Percentiles rank a stretch among this genome's conserved stretches.
Evolutionary conservation across 192 early-diverging fungal genomes (phyloP).

Genomic region (Mortierella antarctica): DNA sequence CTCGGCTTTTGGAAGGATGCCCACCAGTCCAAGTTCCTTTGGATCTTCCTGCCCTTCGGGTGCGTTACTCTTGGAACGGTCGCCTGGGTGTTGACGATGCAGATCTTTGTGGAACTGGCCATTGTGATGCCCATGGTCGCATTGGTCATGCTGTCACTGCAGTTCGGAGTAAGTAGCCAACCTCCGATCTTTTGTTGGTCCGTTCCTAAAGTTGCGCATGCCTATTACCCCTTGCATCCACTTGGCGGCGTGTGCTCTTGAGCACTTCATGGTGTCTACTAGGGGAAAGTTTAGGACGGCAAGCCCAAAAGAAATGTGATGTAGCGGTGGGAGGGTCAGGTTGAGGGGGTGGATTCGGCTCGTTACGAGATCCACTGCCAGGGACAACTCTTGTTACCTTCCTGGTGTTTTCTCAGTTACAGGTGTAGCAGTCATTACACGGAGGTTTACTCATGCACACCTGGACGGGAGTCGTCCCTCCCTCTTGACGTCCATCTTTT

Average conservation of each 20-base stretch:
- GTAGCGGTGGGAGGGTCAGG: no score
- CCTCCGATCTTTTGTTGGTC: background rate
- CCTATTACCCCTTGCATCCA: background rate
- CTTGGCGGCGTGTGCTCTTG: background rate
- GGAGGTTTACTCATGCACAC: no score
- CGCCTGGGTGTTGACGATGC: slow-evolving; percentile 24
- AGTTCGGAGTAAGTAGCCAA: slow-evolving; percentile 33
- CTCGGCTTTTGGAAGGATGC: slow-evolving; percentile 33
- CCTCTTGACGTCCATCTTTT: no score
- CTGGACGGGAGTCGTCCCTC: no score
- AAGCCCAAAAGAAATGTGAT: no score
- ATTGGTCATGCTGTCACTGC: slow-evolving; percentile 15
- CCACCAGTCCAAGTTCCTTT: slow-evolving; percentile 29
- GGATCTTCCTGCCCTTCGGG: slow-evolving; percentile 36
- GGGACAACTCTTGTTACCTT: no score
- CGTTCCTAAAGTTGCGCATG: background rate
- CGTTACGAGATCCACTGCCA: no score
- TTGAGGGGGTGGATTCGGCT: no score
- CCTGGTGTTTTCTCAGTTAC: no score
- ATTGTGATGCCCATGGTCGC: slow-evolving; percentile 16
- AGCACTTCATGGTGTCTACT: no score
- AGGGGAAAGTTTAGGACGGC: no score
- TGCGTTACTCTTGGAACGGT: slow-evolving; percentile 17
- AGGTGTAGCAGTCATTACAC: no score
- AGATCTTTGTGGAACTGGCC: slow-evolving; percentile 28